Evolutionary conservation across 2,329 filamentous ascomycete genomes (phyloP), one percentile per base, ranked within the genome.

Genomic region (Microdochium bolleyi): DNA sequence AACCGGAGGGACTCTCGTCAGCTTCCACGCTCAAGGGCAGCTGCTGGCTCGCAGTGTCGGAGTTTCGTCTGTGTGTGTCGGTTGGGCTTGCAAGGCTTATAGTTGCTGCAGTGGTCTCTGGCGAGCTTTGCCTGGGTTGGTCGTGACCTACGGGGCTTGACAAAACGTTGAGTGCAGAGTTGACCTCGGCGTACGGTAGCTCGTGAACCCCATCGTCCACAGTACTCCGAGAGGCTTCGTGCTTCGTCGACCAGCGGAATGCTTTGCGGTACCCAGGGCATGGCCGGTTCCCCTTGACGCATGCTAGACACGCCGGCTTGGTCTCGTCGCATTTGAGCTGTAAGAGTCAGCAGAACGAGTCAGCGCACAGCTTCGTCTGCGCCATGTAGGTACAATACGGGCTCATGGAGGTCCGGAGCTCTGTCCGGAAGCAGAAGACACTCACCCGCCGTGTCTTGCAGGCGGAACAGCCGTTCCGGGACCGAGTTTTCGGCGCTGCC

Each of bases 201-300:
- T 46, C 41, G 16, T 11, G 10, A 11, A 22, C 41, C 37, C 24
- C 52, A 49, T 14, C 53, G 52, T 32, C 25, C 50, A 30, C 51
- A 48, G n/a, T 44, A 54, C 37, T 44, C 48, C 21, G 48, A 16
- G 52, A 51, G 24, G 25, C 49, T 53, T 72, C 70, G 52, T 73
- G 68, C 48, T 73, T 73, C 55, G 70, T 72, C 0, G 70, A 72
- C 70, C 70, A 73, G 37, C 67, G 68, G 48, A 72, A 63, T 21
- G 65, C 64, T 22, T 66, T 61, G 13, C 57, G 57, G 51, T 66
- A 67, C 1, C 65, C 65, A 13, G 62, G 62, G 34, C 65, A 67
- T 22, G 58, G 55, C 22, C 64, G 60, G 8, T 60, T 61, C n/a
- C 62, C 60, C 19, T 60, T 61, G n/a, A 59, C 24, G 56, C 65